A percentile compares a stretch with the other conserved stretches of the same genome.
Conservation (phyloP, 1,139 yeast species). For the Protomyces lactucae-debilis region DNA sequence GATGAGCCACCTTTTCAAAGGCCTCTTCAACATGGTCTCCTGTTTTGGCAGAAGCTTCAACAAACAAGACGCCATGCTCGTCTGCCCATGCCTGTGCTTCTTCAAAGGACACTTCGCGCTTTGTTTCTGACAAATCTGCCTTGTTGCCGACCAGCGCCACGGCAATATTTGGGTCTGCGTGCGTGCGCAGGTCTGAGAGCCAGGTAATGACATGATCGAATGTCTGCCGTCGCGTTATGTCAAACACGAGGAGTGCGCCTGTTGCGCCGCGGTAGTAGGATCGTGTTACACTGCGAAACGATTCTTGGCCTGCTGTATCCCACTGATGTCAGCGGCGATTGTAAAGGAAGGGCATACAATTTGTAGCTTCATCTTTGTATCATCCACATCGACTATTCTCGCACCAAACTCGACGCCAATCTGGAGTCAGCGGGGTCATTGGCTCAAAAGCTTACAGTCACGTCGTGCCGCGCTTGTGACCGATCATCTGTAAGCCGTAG, state of each 20-base stretch:
- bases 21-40: slow-evolving; percentile 87
- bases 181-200: slow-evolving; percentile 48
- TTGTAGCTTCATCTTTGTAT: slow-evolving; percentile 42
- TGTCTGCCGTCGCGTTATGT: slow-evolving; percentile 52
- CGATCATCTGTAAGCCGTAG: slow-evolving; percentile 45
- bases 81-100: slow-evolving; percentile 40
- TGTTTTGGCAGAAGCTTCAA: slow-evolving; percentile 87
- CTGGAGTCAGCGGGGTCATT: slow-evolving; percentile 35
- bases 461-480: neutral
- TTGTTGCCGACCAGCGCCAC: slow-evolving; percentile 51
- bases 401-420: slow-evolving; percentile 52
- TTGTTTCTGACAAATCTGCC: slow-evolving; percentile 48
- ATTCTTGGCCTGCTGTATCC: slow-evolving; percentile 83
- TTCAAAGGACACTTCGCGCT: slow-evolving; percentile 51
- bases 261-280: slow-evolving; percentile 77
- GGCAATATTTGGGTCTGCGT: slow-evolving; percentile 42
- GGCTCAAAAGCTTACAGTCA: neutral
- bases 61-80: slow-evolving; percentile 44
- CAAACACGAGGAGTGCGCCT: slow-evolving; percentile 73
- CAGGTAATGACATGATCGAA: slow-evolving; percentile 48
- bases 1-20: slow-evolving; percentile 78
- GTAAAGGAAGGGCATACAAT: slow-evolving; percentile 26
- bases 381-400: slow-evolving; percentile 43
- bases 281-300: slow-evolving; percentile 67
- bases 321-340: slow-evolving; percentile 40